These are phyloP conservation scores for Haplosporangium sp. DNA, from an alignment of 371 early-diverging fungal genomes.

Conservation along the genomic window DNA sequence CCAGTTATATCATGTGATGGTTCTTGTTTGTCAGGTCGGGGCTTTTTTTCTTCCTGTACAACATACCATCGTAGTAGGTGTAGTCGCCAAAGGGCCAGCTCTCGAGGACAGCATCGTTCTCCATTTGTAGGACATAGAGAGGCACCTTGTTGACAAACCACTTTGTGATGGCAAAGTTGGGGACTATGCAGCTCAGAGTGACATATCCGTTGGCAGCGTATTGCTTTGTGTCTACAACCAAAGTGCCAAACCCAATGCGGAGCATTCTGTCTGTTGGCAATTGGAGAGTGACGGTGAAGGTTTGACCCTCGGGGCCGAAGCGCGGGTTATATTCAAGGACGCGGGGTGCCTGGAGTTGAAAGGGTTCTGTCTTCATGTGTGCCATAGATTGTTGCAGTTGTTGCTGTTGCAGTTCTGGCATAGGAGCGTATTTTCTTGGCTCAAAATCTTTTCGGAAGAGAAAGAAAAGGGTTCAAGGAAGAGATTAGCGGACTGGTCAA, in stretches of 20 bases:
- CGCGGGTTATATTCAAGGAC: conserved; percentile 49
- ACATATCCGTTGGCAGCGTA: conserved; percentile 55
- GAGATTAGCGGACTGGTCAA: background rate
- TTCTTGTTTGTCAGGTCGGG: too few relatives aligned
- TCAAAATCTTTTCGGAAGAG: conserved; percentile 33
- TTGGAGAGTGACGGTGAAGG: conserved; percentile 44
- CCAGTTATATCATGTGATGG: too few relatives aligned
- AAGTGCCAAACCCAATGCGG: conserved; percentile 51
- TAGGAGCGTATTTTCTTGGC: conserved; percentile 50
- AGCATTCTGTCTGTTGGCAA: conserved; percentile 30
- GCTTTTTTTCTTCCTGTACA: background rate
- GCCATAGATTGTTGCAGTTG: conserved; percentile 24
- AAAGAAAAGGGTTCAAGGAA: background rate
- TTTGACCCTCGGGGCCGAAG: conserved; percentile 41
- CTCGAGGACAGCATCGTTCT: conserved; percentile 49
- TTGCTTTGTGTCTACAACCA: conserved; percentile 52
- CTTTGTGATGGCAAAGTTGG: conserved; percentile 51
- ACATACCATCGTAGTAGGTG: conserved; percentile 45
- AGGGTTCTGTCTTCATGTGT: conserved; percentile 19
- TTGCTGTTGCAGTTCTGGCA: conserved; percentile 26
- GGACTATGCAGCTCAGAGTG: conserved; percentile 53
- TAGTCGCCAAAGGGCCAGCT: conserved; percentile 59
- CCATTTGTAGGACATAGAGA: conserved; percentile 54
- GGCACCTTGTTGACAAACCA: conserved; percentile 56
- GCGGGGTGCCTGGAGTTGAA: conserved; percentile 36